A percentile compares a stretch with the other conserved stretches of the same genome.
Evolutionary conservation across 352 stramenopile species (phyloP).

Genomic region (Peronosclerospora sorghi): DNA sequence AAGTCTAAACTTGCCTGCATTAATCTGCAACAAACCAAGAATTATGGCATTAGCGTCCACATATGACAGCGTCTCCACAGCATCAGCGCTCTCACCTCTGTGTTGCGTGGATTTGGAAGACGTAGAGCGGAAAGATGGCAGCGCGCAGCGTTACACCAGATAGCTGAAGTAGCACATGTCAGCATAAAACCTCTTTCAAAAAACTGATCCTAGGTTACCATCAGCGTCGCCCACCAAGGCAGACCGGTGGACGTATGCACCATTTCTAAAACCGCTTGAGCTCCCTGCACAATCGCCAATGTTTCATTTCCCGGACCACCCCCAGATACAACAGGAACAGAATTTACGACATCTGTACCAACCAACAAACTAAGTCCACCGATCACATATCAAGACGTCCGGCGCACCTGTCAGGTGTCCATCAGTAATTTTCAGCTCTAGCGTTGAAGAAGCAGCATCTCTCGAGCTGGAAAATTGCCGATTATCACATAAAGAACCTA

Average conservation of each 20-base stretch:
- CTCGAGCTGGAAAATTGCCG: constrained; percentile 26
- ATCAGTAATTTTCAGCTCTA: constrained; percentile 24
- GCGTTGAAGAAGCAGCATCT: constrained; percentile 4
- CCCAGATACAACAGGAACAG: constrained; percentile 14
- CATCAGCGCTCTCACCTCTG: constrained; percentile 25
- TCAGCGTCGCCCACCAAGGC: constrained; percentile 67
- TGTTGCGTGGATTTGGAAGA: constrained; percentile 57
- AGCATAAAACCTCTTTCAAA: constrained; percentile 2
- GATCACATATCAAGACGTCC: not conserved
- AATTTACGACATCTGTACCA: constrained; percentile 25
- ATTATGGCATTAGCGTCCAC: not conserved
- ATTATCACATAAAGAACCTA: constrained; percentile 7
- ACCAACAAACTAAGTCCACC: not conserved
- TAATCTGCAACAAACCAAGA: constrained; percentile 17
- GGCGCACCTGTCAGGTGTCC: constrained; percentile 27
- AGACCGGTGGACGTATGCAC: constrained; percentile 56
- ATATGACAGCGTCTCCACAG: not conserved
- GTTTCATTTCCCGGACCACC: constrained; percentile 19
- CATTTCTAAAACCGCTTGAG: constrained; percentile 46
- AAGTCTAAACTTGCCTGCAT: constrained; percentile 47
- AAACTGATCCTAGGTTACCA: constrained; percentile 17
- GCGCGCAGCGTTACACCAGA: constrained; percentile 57
- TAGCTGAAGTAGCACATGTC: constrained; percentile 12
- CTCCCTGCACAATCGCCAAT: constrained; percentile 40
- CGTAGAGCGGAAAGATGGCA: constrained; percentile 58